Evolutionary conservation across 192 early-diverging fungal species (phyloP), one percentile per base, ranked within the genome.

Genomic region (Coemansia asiatica): DNA sequence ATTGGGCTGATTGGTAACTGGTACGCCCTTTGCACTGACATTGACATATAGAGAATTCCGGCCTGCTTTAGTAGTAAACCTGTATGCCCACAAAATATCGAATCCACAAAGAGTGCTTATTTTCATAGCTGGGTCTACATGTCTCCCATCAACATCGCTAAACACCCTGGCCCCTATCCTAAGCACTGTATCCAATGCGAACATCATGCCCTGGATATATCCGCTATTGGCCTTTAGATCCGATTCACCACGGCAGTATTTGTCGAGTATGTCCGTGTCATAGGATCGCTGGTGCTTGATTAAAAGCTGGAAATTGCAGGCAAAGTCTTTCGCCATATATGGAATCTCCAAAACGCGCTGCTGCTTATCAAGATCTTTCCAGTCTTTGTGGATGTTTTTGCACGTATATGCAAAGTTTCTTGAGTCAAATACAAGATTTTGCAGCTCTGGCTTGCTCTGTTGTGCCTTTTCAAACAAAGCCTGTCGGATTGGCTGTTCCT

Each of bases 1-100:
- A 1, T 59, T 66, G 9, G 16, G 21, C n/a, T 26, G 56, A 19
- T 28, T 67, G 25, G 46, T 57, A 5, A 71, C 57, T 0, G 74
- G 60, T n/a, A 66, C 61, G 0, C 68, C 59, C 18, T 49, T 66
- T 1, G 68, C 56, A 0, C 49, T 40, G 1, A 76, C 56, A 7
- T 44, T 67, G 10, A 67, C 48, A 18, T 62, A 62, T 15, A 70
- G 27, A 1, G 27, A n/a, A 1, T 47, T 29, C 4, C 35, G 56
- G 1, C 63, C 56, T 13, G 68, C 47, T 9, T 65, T 60, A 25
- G 68, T 36, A 1, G 77, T 70, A 27, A 57, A 40, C 13, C 64
- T 63, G 58, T 74, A 71, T 29, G 65, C 65, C 77, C 77, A 80
- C 60, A 62, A 63, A 21, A 74, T 48, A 4, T 69, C 68, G 48